Conservation (phyloP, 495 filamentous ascomycete species). For the Lophium mytilinum region DNA sequence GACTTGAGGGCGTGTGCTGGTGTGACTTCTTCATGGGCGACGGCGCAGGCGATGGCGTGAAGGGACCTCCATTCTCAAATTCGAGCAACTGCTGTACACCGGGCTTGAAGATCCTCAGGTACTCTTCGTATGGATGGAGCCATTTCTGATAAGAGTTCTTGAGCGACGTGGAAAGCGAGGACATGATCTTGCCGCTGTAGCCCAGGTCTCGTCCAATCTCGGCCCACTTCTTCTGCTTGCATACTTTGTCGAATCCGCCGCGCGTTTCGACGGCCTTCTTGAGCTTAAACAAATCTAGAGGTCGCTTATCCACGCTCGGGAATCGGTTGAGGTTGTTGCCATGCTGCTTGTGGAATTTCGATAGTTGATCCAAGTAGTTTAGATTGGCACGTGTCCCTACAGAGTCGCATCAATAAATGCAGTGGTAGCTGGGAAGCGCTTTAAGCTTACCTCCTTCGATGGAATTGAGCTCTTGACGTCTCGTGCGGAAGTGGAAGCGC, state of each 20-base stretch:
- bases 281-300: conserved; percentile 87
- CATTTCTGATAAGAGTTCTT: conserved; percentile 98
- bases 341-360: conserved; percentile 95
- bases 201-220: conserved; percentile 95
- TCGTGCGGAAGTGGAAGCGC: conserved; percentile 94
- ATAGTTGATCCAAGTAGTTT: conserved; percentile 89
- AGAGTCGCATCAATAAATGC: conserved; percentile 15
- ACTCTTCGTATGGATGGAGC: conserved; percentile 95
- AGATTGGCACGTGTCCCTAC: conserved; percentile 88
- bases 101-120: conserved; percentile 83
- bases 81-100: conserved; percentile 96
- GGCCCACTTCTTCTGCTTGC: conserved; percentile 97
- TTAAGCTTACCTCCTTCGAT: conserved; percentile 87
- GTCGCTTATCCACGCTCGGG: conserved; percentile 95
- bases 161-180: conserved; percentile 93
- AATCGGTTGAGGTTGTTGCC: conserved; percentile 89
- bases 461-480: conserved; percentile 95
- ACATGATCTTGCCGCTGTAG: conserved; percentile 99
- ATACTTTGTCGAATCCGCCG: conserved; percentile 91
- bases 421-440: conserved; percentile 5
- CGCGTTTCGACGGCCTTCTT: conserved; percentile 94
- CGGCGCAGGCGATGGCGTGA: conserved; percentile 82
- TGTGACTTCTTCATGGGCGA: conserved; percentile 76
- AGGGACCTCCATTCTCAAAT: conserved; percentile 83
- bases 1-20: conserved; percentile 58